These are phyloP conservation scores for Sclerotinia spermophila DNA, from an alignment of 2,329 filamentous ascomycete species.

Conservation along the genomic window DNA sequence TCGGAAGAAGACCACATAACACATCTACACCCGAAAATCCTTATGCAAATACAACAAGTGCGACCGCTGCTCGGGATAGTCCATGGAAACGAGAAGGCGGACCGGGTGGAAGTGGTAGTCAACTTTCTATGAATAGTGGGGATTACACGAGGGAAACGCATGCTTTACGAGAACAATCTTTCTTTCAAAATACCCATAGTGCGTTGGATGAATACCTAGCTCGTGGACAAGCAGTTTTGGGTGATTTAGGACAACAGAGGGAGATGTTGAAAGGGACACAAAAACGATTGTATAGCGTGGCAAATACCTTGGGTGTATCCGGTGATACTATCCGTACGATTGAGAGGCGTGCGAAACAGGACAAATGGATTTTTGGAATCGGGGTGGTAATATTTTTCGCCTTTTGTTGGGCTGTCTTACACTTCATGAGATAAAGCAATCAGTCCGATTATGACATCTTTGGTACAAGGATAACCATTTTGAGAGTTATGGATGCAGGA, in stretches of 20 bases:
- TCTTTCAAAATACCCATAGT: conserved; percentile 75
- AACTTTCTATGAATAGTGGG: conserved; percentile 48
- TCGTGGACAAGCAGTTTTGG: conserved; percentile 82
- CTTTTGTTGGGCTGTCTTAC: conserved; percentile 89
- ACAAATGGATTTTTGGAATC: conserved; percentile 96
- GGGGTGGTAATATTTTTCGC: conserved; percentile 82
- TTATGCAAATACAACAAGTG: conserved; percentile 60
- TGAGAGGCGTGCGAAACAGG: conserved; percentile 83
- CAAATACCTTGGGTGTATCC: conserved; percentile 87
- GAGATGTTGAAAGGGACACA: conserved; percentile 96
- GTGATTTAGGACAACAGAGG: conserved; percentile 82
- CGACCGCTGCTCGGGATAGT: conserved; percentile 23
- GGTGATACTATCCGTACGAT: conserved; percentile 98
- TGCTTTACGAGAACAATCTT: conserved; percentile 83
- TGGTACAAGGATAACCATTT: not conserved
- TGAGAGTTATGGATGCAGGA: not conserved
- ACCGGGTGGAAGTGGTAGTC: conserved; percentile 19
- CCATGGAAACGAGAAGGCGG: conserved; percentile 34
- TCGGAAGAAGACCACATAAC: conserved; percentile 83
- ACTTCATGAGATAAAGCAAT: conserved; percentile 64
- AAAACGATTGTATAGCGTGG: conserved; percentile 83
- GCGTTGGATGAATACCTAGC: conserved; percentile 94
- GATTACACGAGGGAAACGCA: conserved; percentile 73
- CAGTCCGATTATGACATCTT: not conserved
- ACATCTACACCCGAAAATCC: conserved; percentile 84